Conservation (phyloP, 1,284 basidiomycete species). For the Termitomyces sp. region DNA sequence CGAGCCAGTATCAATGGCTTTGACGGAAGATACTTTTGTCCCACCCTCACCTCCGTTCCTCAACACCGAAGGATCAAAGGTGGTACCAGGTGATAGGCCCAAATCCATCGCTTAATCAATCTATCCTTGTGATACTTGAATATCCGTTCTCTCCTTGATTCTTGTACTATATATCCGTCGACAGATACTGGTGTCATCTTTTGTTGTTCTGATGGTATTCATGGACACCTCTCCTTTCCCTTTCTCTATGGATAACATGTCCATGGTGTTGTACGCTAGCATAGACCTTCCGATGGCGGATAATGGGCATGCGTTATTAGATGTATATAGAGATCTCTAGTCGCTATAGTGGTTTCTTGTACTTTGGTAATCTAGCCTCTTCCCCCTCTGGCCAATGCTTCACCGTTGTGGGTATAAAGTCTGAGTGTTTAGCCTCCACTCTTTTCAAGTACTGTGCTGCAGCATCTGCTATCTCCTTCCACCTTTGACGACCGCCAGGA, state of each 20-base stretch:
- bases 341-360: conserved; percentile 11
- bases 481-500: conserved; percentile 5
- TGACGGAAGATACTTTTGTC: conserved; percentile 68
- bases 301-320: conserved; percentile 1
- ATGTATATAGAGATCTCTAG: conserved; percentile 8
- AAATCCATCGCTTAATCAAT: conserved; percentile 30
- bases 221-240: conserved; percentile 3
- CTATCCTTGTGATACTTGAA: not conserved
- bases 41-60: conserved; percentile 63
- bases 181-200: conserved; percentile 8
- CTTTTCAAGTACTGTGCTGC: conserved; percentile 10
- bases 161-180: conserved; percentile 10
- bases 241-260: conserved; percentile 14
- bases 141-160: not conserved
- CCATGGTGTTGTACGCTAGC: not conserved
- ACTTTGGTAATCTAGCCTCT: conserved; percentile 7
- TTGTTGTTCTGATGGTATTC: conserved; percentile 11
- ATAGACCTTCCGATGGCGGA: conserved; percentile 3
- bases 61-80: conserved; percentile 31
- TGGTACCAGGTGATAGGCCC: conserved; percentile 31
- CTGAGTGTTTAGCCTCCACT: not conserved
- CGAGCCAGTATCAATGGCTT: conserved; percentile 70
- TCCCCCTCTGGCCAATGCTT: conserved; percentile 1
- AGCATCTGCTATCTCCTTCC: conserved; percentile 13
- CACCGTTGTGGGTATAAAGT: conserved; percentile 16